These are phyloP conservation scores for Aspergillus sp. DNA, from an alignment of 2,329 filamentous ascomycete genomes.

Conservation along the genomic window DNA sequence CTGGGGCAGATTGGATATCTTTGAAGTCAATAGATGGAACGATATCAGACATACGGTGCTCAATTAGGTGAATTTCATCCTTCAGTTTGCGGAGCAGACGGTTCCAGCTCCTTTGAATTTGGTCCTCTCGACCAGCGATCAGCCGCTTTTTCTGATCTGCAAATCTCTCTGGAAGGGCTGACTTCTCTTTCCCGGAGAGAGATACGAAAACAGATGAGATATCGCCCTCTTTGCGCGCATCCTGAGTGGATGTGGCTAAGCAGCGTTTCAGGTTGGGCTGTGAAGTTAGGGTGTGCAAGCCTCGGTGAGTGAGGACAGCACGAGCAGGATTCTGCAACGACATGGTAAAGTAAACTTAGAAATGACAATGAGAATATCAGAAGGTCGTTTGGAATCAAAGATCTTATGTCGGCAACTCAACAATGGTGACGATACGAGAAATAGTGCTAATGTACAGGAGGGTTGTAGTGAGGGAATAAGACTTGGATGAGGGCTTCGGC, in stretches of 20 bases:
- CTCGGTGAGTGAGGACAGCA: not conserved
- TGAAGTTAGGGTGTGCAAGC: not conserved
- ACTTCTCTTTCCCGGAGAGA: slow-evolving; percentile 6
- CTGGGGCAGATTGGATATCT: slow-evolving; percentile 1
- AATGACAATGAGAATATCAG: no score
- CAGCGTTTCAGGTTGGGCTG: not conserved
- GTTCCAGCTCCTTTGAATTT: slow-evolving; percentile 7
- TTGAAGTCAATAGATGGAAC: slow-evolving; percentile 6
- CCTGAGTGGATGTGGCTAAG: not conserved
- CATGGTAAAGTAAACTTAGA: no score
- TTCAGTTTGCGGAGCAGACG: slow-evolving; percentile 2
- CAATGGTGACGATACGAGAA: no score
- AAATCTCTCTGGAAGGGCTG: slow-evolving; percentile 4
- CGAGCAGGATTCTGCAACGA: no score
- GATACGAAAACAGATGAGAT: slow-evolving; percentile 10
- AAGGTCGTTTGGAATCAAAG: no score
- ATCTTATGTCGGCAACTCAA: no score
- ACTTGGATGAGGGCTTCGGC: no score
- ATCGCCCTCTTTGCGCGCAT: slow-evolving; percentile 7
- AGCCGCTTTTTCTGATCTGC: slow-evolving; percentile 4
- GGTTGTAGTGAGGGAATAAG: no score
- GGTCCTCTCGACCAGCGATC: slow-evolving; percentile 4
- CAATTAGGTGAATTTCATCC: slow-evolving; percentile 6
- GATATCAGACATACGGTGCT: slow-evolving; percentile 2
- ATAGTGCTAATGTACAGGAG: no score